Evolutionary conservation across 148 eudicot species (phyloP).

Genomic region (Rhododendron ferrugineum): DNA sequence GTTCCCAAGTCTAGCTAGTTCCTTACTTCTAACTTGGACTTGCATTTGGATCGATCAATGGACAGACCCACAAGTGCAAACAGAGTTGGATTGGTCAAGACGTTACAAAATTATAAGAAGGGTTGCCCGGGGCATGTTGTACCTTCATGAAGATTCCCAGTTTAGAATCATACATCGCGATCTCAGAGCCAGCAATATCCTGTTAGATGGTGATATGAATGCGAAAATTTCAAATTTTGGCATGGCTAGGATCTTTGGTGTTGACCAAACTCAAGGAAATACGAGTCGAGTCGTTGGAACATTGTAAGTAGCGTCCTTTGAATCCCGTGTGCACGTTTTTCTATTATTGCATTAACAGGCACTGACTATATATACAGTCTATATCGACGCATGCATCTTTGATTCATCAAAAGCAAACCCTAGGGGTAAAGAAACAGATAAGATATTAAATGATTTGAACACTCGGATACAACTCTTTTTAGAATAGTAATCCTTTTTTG

Average conservation of each 20-base stretch:
- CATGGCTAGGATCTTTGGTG: not conserved
- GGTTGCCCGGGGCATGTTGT: slow-evolving; percentile 19
- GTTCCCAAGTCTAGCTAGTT: not conserved
- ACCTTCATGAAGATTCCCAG: slow-evolving; percentile 21
- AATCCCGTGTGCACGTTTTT: too few relatives aligned
- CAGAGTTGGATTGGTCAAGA: not conserved
- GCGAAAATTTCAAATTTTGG: not conserved
- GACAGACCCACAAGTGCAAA: not conserved
- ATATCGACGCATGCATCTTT: not conserved
- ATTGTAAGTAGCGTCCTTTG: slow-evolving; percentile 22
- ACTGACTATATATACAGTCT: not conserved
- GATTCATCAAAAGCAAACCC: not conserved
- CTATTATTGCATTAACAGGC: not conserved
- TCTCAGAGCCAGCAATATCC: too few relatives aligned
- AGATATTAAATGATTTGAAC: too few relatives aligned
- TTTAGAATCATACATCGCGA: too few relatives aligned
- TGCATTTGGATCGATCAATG: not conserved
- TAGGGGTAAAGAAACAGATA: not conserved
- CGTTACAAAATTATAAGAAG: not conserved
- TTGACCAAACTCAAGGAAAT: slow-evolving; percentile 4
- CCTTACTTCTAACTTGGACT: too few relatives aligned
- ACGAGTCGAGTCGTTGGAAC: slow-evolving; percentile 31
- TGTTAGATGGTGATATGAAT: too few relatives aligned
- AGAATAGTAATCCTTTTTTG: too few relatives aligned
- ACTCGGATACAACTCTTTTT: too few relatives aligned